These are phyloP conservation scores for Geranium brycei DNA, from an alignment of 345 rosid species.

Conservation along the genomic window DNA sequence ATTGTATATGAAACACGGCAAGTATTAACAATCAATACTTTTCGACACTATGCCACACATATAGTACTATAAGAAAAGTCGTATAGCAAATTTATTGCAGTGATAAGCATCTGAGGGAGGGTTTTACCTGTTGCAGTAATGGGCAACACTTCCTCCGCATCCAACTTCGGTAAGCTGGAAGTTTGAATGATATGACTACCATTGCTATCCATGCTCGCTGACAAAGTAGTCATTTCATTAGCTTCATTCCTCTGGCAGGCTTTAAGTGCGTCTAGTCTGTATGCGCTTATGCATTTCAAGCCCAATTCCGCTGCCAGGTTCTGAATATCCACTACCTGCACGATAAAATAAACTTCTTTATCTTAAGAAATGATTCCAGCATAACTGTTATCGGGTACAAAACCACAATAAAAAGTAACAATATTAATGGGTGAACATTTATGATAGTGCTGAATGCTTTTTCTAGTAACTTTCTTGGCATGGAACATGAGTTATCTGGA, in stretches of 20 bases:
- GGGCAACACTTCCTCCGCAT: constrained; percentile 14
- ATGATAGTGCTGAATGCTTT: neutral
- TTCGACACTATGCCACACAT: neutral
- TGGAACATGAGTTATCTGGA: neutral
- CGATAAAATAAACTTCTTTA: neutral
- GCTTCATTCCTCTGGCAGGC: constrained; percentile 37
- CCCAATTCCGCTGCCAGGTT: constrained; percentile 83
- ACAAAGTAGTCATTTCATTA: constrained; percentile 14
- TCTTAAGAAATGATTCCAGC: neutral
- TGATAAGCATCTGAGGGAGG: neutral
- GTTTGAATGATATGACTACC: constrained; percentile 17
- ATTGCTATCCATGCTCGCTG: constrained; percentile 13
- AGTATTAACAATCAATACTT: neutral
- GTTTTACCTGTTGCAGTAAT: constrained; percentile 16
- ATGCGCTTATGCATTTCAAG: constrained; percentile 64
- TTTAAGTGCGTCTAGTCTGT: constrained; percentile 80
- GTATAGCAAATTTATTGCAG: neutral
- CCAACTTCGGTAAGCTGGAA: constrained; percentile 17
- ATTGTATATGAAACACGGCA: neutral
- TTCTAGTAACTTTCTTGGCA: neutral
- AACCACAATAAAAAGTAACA: neutral
- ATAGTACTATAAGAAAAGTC: neutral
- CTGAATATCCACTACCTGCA: constrained; percentile 60
- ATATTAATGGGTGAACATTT: neutral
- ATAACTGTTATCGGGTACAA: neutral